Evolutionary conservation across 805 yeast species (phyloP), one percentile per base, ranked within the genome.

Genomic region (Teunomyces lycoperdinae): DNA sequence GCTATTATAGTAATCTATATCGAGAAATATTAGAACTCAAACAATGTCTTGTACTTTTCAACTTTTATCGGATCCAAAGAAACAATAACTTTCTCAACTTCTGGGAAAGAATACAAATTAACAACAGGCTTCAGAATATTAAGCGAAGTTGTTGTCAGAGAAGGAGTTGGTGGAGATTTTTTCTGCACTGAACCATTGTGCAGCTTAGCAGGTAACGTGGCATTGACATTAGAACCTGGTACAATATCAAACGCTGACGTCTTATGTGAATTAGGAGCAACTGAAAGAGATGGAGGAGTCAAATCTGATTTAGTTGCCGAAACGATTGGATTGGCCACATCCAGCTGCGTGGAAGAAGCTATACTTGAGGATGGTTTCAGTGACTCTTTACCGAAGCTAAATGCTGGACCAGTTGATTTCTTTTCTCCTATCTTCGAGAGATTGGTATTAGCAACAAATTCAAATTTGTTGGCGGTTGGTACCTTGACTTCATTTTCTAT

Each of bases 61-160:
- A 68, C 71, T 53, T 62, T 58, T 4, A 47, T 47, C n/a, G 50
- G 49, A 44, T 68, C 63, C 35, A 69, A 48, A 3, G 32, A 41
- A 13, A 56, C 67, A 7, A 43, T 29, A 3, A 52, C 43, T 2
- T 54, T 49, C 8, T 53, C 55, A 24, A 61, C 61, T 9, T 55
- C 52, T 3, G 73, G 72, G 39, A 70, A 64, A 32, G 45, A 44
- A 58, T 58, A 34, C 46, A 49, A 26, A 26, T 17, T 26, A 16
- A 28, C 34, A 10, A 2, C 20, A 4, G 43, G 5, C 14, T 17
- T 36, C 13, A 14, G 4, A 11, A 17, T 28, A 11, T 8, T 38
- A 26, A 26, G 24, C n/a, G 41, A 20, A 35, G 39, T 17, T 4
- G 13, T 13, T 17, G 4, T 38, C n/a, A 29, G 41, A 5, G 14